Base-by-base conservation (phyloP, 75 land plant genomes). In the Isoetes taiwanensis region DNA sequence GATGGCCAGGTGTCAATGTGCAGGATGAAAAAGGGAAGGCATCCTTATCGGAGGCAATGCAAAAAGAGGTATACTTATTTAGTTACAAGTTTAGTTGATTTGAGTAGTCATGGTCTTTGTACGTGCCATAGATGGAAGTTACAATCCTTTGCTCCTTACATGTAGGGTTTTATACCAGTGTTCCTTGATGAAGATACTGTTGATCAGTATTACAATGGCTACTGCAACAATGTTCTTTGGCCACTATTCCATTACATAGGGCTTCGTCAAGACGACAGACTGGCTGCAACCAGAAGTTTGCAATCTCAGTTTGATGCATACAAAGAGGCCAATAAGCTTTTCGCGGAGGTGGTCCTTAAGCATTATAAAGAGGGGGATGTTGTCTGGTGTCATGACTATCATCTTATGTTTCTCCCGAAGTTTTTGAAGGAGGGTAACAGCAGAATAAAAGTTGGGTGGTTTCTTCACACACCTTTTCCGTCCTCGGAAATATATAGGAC, bases 371-470 rank as follows among this genome's bases (percentile, higher is more conserved):
- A 83, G 28, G 96, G 96, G 12, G 99, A 89, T 78, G 83, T 94
- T 52, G 97, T 94, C n/a, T 94, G 99, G 99, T 88, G 96, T 58
- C 99, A 94, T 79, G 99, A 94, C 50, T 94, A 94, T 75, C 99
- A 94, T 65, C 86, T 94, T 12, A 94, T 94, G 99, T 88, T 77
- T 58, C 96, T 94, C 31, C 99, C 99, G 4, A 65, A 88, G 59
- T 90, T 72, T 71, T 64, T 94, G 1, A 94, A 94, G 71, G 76
- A 84, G 5, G 39, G 76, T 34, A 68, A 94, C 50, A 66, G 65
- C 38, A 68, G 65, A 1, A 80, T 94, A 82, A 94, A 94, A 75
- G 99, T 94, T 59, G 99, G 99, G 12, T 94, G 99, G 99, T 94
- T 94, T 65, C 78, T 94, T 34, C 99, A 94, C 56, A 94, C 99